Conservation (phyloP, 164 flowering plant genomes). For the Piper longum region DNA sequence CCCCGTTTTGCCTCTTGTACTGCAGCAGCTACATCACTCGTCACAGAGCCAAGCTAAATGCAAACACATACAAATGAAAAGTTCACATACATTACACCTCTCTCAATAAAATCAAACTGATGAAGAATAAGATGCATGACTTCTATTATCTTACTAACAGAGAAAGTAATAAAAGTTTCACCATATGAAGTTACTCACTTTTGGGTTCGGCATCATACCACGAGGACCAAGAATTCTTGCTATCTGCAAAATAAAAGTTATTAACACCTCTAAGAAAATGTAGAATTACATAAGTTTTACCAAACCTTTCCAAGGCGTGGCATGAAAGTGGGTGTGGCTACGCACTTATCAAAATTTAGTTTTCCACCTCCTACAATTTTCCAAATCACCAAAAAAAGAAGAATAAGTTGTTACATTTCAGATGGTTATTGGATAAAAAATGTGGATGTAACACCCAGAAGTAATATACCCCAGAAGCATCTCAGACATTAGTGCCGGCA, state of each 20-base stretch:
- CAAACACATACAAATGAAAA: neutral
- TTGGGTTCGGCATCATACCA: slow-evolving; percentile 69
- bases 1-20: slow-evolving; percentile 63
- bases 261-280: neutral
- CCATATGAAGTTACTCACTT: slow-evolving; percentile 26
- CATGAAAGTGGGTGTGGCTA: slow-evolving; percentile 60
- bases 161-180: neutral
- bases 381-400: neutral
- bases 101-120: too few relatives aligned
- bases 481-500: too few relatives aligned
- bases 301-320: slow-evolving; percentile 56
- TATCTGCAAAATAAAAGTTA: slow-evolving; percentile 32
- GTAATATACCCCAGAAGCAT: too few relatives aligned
- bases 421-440: too few relatives aligned
- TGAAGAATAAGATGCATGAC: too few relatives aligned
- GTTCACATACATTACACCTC: neutral
- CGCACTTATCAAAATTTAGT: slow-evolving; percentile 73
- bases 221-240: slow-evolving; percentile 56
- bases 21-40: slow-evolving; percentile 56
- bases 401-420: neutral
- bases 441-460: too few relatives aligned
- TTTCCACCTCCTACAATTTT: slow-evolving; percentile 48
- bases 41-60: slow-evolving; percentile 53
- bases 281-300: neutral
- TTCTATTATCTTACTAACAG: neutral